Conservation (phyloP, 2,329 filamentous ascomycete genomes). For the Kalaharituber pfeilii region DNA sequence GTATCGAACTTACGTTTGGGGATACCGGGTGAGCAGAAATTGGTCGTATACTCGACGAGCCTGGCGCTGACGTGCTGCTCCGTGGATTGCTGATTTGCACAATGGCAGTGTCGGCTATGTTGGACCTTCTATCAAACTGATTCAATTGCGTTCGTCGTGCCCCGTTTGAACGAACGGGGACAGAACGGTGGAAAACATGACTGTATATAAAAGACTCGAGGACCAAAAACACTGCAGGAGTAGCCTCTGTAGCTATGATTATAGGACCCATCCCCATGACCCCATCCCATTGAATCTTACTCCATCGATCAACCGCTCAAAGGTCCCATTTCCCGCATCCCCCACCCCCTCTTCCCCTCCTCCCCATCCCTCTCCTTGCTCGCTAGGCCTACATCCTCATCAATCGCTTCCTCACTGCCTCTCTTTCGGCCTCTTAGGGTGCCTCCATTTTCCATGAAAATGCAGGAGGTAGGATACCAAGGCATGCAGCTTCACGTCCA, state of each 20-base stretch:
- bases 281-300: neutral
- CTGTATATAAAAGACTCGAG: neutral
- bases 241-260: neutral
- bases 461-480: neutral
- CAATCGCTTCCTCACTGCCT: neutral
- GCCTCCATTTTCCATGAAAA: too few relatives aligned
- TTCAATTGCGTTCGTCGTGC: neutral
- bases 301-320: neutral
- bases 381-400: neutral
- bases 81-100: neutral
- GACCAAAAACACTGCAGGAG: neutral
- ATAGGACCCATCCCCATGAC: neutral
- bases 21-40: neutral
- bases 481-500: neutral
- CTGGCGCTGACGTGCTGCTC: neutral
- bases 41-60: neutral
- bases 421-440: too few relatives aligned
- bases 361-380: neutral
- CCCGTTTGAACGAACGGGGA: neutral
- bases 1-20: too few relatives aligned
- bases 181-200: neutral
- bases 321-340: neutral
- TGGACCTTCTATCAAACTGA: neutral
- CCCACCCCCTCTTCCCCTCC: neutral
- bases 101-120: neutral